Base-by-base conservation (phyloP, 768 basidiomycete genomes). In the Hortiboletus campestris region DNA sequence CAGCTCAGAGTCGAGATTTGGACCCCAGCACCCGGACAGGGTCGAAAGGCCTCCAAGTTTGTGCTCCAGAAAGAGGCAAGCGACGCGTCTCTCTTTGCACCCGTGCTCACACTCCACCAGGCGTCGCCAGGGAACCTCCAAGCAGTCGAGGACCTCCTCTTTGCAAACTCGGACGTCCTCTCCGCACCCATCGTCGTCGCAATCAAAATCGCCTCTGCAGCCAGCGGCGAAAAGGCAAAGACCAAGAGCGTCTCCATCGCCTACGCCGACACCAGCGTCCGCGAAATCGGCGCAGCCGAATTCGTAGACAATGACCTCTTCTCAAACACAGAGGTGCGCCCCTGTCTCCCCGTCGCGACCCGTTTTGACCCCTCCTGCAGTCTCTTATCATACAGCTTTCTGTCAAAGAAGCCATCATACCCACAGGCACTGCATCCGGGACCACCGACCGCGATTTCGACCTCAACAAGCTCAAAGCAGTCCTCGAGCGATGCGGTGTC, bases 1-100 rank as follows among this genome's bases (percentile, higher is more conserved):
- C 96, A 98, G 73, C 81, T 99, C 57, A 82, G 90, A 44, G 83
- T 98, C 6, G 94, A 99, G 70, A 96, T 99, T 45, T 96, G 92
- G 86, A 77, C 72, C 12, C 83, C 89, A 2, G 88, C 90, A 61
- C 75, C 81, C 7, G 85, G 84, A 0, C 83, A 86, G 55, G 85
- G 84, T 4, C 94, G 91, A 71, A 91, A 88, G 55, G 80, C 81
- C 8, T 68, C 79, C 3, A 89, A 85, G 65, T 98, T 95, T 72
- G 78, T 76, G 29, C 65, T 98, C 42, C 85, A 86, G 66, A 94
- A 94, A 73, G 86, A 88, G 84, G 92, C 84, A 67, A 43, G 79
- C 53, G 35, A 45, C 20, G 22, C 25, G 31, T 49, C 55, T 29
- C 10, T 16, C 20, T 2, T 25, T 22, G 3, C 10, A 3, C 9